Conservation (phyloP, 1,139 yeast genomes). For the Yamadazyma diospyri region DNA sequence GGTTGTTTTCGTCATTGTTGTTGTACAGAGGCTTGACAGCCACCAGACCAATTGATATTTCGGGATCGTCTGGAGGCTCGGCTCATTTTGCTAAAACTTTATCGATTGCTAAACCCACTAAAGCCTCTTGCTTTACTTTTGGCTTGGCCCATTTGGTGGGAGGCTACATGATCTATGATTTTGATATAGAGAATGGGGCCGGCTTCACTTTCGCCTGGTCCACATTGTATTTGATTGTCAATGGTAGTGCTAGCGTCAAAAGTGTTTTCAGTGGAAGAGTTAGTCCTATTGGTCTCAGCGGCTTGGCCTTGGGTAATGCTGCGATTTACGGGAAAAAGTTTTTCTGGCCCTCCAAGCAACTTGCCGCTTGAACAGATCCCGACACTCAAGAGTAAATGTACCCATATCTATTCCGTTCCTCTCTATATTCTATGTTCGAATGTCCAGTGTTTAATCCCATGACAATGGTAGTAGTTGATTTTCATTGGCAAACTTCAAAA, state of each 20-base stretch:
- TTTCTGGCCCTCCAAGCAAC: conserved; percentile 34
- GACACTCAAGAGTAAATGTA: too few species aligned
- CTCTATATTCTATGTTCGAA: too few species aligned
- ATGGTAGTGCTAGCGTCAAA: conserved; percentile 59
- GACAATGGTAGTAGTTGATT: conserved; percentile 61
- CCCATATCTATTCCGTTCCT: too few species aligned
- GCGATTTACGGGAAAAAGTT: conserved; percentile 68
- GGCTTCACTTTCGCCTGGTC: conserved; percentile 93
- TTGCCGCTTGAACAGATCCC: conserved; percentile 1
- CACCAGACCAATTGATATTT: conserved; percentile 19
- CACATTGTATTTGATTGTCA: conserved; percentile 67
- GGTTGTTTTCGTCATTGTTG: conserved; percentile 40
- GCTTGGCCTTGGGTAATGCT: conserved; percentile 61
- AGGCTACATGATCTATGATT: conserved; percentile 76
- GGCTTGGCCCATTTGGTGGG: conserved; percentile 76
- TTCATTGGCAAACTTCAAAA: conserved; percentile 49
- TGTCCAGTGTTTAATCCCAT: conserved; percentile 54
- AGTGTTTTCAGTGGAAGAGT: conserved; percentile 35
- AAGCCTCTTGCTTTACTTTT: conserved; percentile 43
- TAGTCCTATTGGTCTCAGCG: conserved; percentile 60
- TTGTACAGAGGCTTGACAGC: conserved; percentile 41
- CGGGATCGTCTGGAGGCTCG: conserved; percentile 30
- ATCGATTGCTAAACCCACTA: conserved; percentile 34
- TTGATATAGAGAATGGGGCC: conserved; percentile 78
- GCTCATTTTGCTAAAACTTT: conserved; percentile 24